These are phyloP conservation scores for Lentinula detonsa DNA, from an alignment of 768 basidiomycete genomes.

Conservation along the genomic window DNA sequence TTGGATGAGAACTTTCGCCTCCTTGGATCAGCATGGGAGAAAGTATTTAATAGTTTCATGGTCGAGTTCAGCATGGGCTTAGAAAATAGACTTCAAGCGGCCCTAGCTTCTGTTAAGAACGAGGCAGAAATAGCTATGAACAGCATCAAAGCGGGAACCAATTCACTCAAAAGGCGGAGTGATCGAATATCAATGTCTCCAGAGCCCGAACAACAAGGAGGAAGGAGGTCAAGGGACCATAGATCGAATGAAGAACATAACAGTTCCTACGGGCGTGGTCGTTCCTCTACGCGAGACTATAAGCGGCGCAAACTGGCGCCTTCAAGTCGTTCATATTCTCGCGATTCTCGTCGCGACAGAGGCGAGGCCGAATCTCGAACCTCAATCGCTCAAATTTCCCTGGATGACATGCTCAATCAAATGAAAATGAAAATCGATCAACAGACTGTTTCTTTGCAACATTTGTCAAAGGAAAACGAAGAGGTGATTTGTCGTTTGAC, in stretches of 20 bases:
- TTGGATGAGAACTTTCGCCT: conserved; percentile 31
- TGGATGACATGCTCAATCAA: conserved; percentile 31
- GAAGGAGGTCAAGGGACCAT: neutral
- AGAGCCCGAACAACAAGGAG: neutral
- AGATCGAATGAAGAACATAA: neutral
- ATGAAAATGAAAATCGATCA: conserved; percentile 46
- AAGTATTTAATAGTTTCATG: conserved; percentile 35
- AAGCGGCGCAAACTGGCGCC: neutral
- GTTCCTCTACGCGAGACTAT: neutral
- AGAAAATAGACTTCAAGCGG: conserved; percentile 23
- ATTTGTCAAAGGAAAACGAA: conserved; percentile 39
- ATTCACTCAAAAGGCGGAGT: conserved; percentile 6
- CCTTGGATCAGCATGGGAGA: conserved; percentile 41
- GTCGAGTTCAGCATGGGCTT: conserved; percentile 34
- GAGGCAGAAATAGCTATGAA: conserved; percentile 18
- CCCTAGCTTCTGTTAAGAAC: conserved; percentile 25
- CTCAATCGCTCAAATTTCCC: neutral
- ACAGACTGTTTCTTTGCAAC: conserved; percentile 37
- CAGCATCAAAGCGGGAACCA: conserved; percentile 4
- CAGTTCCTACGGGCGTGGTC: neutral
- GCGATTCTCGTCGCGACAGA: neutral
- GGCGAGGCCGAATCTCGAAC: neutral
- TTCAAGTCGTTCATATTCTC: neutral
- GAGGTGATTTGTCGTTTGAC: conserved; percentile 24
- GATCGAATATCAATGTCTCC: neutral